These are phyloP conservation scores for Chenopodium formosanum DNA, from an alignment of 148 eudicot genomes.

Conservation along the genomic window DNA sequence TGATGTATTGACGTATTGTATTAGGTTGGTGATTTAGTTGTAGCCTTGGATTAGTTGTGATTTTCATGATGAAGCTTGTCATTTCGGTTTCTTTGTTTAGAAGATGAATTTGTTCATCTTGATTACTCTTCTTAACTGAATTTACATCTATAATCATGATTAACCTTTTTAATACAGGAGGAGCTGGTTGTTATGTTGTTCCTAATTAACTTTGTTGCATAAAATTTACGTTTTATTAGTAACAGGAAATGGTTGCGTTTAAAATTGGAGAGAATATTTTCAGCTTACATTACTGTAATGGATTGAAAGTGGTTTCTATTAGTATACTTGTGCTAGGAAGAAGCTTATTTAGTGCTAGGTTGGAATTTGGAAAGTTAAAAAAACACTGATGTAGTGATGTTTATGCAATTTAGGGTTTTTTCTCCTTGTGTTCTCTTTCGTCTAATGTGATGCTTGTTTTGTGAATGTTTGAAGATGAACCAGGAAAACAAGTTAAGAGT, in stretches of 20 bases:
- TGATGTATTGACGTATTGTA: no score
- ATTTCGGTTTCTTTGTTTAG: neutral
- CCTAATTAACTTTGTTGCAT: neutral
- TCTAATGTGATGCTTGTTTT: constrained; percentile 22
- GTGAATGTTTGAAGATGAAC: constrained; percentile 57
- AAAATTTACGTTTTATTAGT: neutral
- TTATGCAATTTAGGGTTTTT: neutral
- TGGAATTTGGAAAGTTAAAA: neutral
- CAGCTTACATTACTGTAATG: neutral
- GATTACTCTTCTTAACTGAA: neutral
- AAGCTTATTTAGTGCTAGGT: no score
- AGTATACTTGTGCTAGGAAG: neutral
- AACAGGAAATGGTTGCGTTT: no score
- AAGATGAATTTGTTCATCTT: neutral
- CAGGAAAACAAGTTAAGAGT: constrained; percentile 82
- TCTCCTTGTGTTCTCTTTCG: neutral
- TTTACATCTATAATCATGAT: neutral
- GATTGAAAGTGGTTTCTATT: neutral
- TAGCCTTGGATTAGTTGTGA: neutral
- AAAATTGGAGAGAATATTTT: neutral
- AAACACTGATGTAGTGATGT: neutral
- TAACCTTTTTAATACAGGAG: neutral
- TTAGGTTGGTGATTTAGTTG: neutral
- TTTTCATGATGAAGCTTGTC: neutral
- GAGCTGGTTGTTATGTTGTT: neutral